phyloP scores from a whole-genome alignment of 2,329 filamentous ascomycete species.

The Mycosphaerella sp. region DNA sequence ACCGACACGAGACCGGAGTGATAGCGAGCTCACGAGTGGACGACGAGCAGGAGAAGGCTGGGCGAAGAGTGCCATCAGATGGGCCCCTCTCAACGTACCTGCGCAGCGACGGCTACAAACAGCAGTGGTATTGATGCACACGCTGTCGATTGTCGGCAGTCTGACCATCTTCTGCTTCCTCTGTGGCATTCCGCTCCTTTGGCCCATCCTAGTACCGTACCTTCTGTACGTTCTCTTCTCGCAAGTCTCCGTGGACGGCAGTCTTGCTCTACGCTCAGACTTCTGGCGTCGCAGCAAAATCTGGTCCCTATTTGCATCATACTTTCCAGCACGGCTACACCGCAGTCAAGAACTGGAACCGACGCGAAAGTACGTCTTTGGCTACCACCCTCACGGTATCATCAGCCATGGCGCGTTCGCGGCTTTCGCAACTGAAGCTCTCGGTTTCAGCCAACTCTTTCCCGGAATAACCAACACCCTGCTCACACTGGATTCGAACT shows the following conservation, averaged over 20 bases:
- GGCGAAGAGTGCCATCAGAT: constrained; percentile 58
- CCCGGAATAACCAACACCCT: constrained; percentile 93
- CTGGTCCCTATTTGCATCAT: constrained; percentile 86
- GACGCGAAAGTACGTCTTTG: constrained; percentile 89
- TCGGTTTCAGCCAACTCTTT: constrained; percentile 81
- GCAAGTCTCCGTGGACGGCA: constrained; percentile 67
- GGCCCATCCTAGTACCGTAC: constrained; percentile 74
- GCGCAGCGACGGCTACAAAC: constrained; percentile 47
- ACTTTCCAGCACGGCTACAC: constrained; percentile 85
- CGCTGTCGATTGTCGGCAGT: constrained; percentile 42
- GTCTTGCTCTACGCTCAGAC: constrained; percentile 65
- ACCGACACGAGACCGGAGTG: constrained; percentile 15
- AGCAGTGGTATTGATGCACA: constrained; percentile 45
- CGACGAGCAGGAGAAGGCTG: constrained; percentile 50
- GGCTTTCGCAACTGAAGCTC: constrained; percentile 81
- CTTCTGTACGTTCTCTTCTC: constrained; percentile 78
- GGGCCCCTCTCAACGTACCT: constrained; percentile 73
- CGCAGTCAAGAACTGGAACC: constrained; percentile 72
- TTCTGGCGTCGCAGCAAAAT: constrained; percentile 65
- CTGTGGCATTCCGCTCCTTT: constrained; percentile 83
- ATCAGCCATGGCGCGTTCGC: constrained; percentile 95
- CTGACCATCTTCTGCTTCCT: constrained; percentile 83
- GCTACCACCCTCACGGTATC: constrained; percentile 95
- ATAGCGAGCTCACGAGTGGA: constrained; percentile 45
- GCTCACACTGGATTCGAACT: constrained; percentile 91